Conservation (phyloP, 305 asterid genomes). For the Rubia peregrina region DNA sequence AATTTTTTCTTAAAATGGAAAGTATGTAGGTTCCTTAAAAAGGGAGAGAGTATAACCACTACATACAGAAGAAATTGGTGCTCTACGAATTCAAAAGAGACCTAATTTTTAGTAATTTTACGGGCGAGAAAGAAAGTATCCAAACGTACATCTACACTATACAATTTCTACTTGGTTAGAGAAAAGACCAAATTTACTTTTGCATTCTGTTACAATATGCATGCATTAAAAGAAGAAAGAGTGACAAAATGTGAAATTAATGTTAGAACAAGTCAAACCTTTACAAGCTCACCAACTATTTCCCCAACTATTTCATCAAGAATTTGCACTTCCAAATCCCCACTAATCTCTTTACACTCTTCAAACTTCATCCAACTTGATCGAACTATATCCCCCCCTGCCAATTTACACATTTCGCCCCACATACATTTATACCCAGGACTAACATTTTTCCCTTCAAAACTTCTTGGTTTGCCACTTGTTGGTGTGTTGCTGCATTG, state of each 20-base stretch:
- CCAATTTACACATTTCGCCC: constrained; percentile 39
- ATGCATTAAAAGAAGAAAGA: not conserved
- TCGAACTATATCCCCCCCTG: constrained; percentile 31
- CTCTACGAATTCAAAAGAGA: no score
- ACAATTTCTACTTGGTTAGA: not conserved
- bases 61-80: no score
- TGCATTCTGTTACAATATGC: no score
- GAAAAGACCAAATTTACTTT: not conserved
- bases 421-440: constrained; percentile 19
- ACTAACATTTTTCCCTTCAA: constrained; percentile 9
- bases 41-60: no score
- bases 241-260: not conserved
- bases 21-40: no score
- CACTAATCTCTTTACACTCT: constrained; percentile 30
- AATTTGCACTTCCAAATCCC: constrained; percentile 33
- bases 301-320: constrained; percentile 45
- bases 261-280: constrained; percentile 10
- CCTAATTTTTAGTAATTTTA: no score
- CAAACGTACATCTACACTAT: no score
- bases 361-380: constrained; percentile 37
- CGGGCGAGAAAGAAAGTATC: no score
- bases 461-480: constrained; percentile 12
- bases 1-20: no score
- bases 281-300: constrained; percentile 25
- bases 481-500: constrained; percentile 2